Percentiles rank a stretch among this genome's conserved stretches.
Conservation (phyloP, 129 eudicot species). For the Calendula officinalis region DNA sequence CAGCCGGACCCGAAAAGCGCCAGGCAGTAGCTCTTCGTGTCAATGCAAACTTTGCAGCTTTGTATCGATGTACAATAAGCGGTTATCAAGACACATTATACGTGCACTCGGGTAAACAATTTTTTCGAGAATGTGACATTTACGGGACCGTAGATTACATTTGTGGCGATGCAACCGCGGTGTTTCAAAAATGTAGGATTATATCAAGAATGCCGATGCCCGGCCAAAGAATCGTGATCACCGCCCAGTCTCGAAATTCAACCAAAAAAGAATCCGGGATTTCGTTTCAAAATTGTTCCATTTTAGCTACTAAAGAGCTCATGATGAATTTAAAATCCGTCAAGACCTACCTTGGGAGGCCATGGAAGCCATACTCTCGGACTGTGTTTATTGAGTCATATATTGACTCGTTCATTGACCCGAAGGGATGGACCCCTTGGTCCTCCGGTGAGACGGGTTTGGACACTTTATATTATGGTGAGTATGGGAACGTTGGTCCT, state of each 20-base stretch:
- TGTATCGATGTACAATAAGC: constrained; percentile 16
- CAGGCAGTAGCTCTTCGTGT: constrained; percentile 67
- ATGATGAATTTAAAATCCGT: constrained; percentile 24
- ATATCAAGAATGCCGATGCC: constrained; percentile 70
- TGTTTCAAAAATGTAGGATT: constrained; percentile 76
- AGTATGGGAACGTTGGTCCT: constrained; percentile 66
- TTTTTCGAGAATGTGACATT: constrained; percentile 85
- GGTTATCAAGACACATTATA: constrained; percentile 87
- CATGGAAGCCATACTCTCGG: constrained; percentile 68
- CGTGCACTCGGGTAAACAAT: constrained; percentile 81
- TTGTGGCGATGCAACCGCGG: constrained; percentile 84
- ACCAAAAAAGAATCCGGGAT: constrained; percentile 66
- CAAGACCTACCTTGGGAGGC: constrained; percentile 77
- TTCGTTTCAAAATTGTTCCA: constrained; percentile 70
- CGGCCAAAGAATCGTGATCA: constrained; percentile 70
- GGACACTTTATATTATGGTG: constrained; percentile 74
- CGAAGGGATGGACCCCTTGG: constrained; percentile 74
- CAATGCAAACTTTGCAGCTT: constrained; percentile 20
- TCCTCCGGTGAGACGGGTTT: constrained; percentile 44
- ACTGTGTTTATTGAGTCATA: constrained; percentile 65
- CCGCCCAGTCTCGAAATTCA: constrained; percentile 68
- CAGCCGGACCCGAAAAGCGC: constrained; percentile 50
- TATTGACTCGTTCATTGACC: constrained; percentile 60
- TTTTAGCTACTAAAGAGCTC: constrained; percentile 59
- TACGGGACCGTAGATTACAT: constrained; percentile 84